Conservation (phyloP, 176 grass and related monocot genomes). For the Carex myosuroides region DNA sequence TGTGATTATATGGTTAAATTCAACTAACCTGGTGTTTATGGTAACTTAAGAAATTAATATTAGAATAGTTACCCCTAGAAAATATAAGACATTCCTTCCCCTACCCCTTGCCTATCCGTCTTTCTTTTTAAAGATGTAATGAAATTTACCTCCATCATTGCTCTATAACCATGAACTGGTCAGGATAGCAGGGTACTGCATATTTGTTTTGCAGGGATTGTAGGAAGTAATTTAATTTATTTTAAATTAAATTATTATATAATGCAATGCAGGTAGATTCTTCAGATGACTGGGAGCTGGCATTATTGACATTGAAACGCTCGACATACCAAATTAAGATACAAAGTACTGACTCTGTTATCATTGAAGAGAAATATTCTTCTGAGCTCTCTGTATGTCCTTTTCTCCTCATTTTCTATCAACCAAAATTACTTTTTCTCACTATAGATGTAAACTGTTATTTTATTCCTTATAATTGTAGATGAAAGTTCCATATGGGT, state of each 20-base stretch:
- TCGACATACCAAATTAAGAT: slow-evolving; percentile 52
- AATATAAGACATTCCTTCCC: background rate
- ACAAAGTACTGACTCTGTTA: slow-evolving; percentile 27
- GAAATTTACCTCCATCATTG: background rate
- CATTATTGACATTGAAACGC: slow-evolving; percentile 40
- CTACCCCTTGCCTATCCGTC: background rate
- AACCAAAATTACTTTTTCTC: background rate
- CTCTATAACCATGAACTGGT: background rate
- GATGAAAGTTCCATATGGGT: slow-evolving; percentile 83
- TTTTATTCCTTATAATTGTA: slow-evolving; percentile 29
- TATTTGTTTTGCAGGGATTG: background rate
- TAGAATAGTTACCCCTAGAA: background rate
- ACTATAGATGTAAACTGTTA: slow-evolving; percentile 19
- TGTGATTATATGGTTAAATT: background rate
- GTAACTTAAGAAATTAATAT: background rate
- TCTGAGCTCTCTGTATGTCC: slow-evolving; percentile 40
- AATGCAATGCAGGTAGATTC: slow-evolving; percentile 32
- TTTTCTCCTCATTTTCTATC: slow-evolving; percentile 10
- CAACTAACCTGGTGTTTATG: background rate
- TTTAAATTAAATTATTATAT: background rate
- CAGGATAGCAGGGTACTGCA: background rate
- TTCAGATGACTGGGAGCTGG: slow-evolving; percentile 48
- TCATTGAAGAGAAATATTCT: slow-evolving; percentile 81
- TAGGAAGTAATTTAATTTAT: background rate
- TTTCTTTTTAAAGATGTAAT: background rate